Conservation (phyloP, 2,329 filamentous ascomycete genomes). For the Alternaria longipes region DNA sequence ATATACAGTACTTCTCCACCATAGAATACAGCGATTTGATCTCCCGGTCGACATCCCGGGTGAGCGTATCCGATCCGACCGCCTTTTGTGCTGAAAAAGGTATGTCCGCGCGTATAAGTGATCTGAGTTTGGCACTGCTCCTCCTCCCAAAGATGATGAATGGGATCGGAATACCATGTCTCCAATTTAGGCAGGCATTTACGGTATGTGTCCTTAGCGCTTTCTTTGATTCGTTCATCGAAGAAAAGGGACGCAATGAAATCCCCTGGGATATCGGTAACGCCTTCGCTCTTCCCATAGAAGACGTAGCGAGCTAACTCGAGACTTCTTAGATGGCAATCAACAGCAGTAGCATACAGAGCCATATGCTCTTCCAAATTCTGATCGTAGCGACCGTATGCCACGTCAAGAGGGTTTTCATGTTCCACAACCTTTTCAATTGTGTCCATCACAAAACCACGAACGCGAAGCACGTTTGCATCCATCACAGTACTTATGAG, state of each 20-base stretch:
- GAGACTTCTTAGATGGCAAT: accelerated
- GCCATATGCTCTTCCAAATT: not conserved
- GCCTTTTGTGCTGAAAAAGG: not conserved
- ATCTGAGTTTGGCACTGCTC: no score
- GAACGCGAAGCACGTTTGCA: no score
- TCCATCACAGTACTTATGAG: accelerated
- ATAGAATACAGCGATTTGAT: not conserved
- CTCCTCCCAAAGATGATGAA: no score
- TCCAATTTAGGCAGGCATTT: accelerated
- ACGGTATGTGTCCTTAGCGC: not conserved
- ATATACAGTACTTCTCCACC: not conserved
- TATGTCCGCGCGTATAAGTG: no score
- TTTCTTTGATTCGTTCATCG: accelerated
- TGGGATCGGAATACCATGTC: no score
- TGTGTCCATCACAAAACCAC: no score
- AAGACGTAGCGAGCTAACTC: not conserved
- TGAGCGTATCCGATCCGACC: not conserved
- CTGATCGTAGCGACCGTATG: accelerated
- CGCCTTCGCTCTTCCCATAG: not conserved
- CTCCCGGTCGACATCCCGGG: not conserved
- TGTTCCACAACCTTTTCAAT: not conserved
- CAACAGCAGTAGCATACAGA: accelerated
- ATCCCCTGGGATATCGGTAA: not conserved
- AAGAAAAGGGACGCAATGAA: not conserved
- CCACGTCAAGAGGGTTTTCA: not conserved